Percentiles rank a stretch among this genome's conserved stretches.
Evolutionary conservation across 139 green algal species (phyloP).

Genomic region (Chlamydomonas asymmetrica): DNA sequence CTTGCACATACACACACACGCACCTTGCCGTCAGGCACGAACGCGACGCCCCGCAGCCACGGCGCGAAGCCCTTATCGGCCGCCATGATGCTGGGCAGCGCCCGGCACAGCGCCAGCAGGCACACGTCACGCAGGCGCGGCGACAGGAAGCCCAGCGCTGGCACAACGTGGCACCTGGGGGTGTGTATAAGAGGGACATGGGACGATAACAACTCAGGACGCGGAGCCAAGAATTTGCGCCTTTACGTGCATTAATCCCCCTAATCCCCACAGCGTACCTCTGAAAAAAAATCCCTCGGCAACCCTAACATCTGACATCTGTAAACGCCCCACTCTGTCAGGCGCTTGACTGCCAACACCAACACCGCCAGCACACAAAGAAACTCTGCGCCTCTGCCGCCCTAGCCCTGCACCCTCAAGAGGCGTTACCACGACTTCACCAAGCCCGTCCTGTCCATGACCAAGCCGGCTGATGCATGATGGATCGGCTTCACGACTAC

Average conservation of each 20-base stretch:
- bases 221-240: no score
- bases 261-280: no score
- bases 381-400: conserved; percentile 40
- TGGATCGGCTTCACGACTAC: no score
- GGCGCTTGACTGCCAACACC: background rate
- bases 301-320: no score
- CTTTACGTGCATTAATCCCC: no score
- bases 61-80: conserved; percentile 31
- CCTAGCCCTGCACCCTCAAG: conserved; percentile 35
- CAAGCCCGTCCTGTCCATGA: no score
- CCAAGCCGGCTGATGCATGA: no score
- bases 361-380: conserved; percentile 22
- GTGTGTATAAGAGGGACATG: no score
- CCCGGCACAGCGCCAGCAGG: conserved; percentile 22
- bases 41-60: conserved; percentile 40
- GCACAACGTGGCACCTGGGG: conserved; percentile 20
- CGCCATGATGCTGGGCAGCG: conserved; percentile 27
- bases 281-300: no score
- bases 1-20: background rate
- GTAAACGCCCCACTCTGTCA: no score
- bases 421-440: no score
- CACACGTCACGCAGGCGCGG: conserved; percentile 17
- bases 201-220: no score
- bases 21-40: conserved; percentile 49
- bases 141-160: conserved; percentile 14